phyloP scores from a whole-genome alignment of 768 basidiomycete species.

The Podaxis mareebaensis region DNA sequence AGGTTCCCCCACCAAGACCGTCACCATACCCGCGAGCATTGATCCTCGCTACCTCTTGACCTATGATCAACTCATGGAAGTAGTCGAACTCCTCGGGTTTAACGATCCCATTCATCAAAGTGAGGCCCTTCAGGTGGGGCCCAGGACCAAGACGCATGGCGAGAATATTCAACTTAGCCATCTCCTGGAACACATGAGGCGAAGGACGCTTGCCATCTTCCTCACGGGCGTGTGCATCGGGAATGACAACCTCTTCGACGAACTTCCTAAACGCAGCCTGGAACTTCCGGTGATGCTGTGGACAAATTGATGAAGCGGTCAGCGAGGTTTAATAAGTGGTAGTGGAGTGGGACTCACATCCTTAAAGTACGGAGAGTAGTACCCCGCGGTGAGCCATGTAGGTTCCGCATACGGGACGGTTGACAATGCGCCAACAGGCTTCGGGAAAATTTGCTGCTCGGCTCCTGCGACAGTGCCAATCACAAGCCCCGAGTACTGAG shows the following conservation, averaged over 20 bases:
- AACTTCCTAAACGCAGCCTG: slow-evolving; percentile 67
- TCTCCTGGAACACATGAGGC: slow-evolving; percentile 67
- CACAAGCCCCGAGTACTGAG: slow-evolving; percentile 71
- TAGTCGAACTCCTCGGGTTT: slow-evolving; percentile 82
- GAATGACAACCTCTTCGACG: slow-evolving; percentile 65
- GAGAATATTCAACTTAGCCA: slow-evolving; percentile 44
- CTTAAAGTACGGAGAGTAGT: slow-evolving; percentile 74
- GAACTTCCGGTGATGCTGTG: slow-evolving; percentile 55
- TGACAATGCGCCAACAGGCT: slow-evolving; percentile 59
- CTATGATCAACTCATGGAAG: slow-evolving; percentile 79
- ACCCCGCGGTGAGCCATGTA: slow-evolving; percentile 71
- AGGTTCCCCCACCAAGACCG: slow-evolving; percentile 57
- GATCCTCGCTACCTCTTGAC: slow-evolving; percentile 68
- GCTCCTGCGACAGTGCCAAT: slow-evolving; percentile 72
- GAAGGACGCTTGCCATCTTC: slow-evolving; percentile 80
- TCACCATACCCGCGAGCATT: slow-evolving; percentile 79
- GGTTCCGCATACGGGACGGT: slow-evolving; percentile 88
- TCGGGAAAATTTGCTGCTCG: slow-evolving; percentile 50
- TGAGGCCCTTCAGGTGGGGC: slow-evolving; percentile 78
- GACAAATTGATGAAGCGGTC: background rate
- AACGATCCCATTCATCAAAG: slow-evolving; percentile 71
- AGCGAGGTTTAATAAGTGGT: slow-evolving; percentile 33
- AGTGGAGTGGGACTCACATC: slow-evolving; percentile 43
- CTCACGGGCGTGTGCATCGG: slow-evolving; percentile 62
- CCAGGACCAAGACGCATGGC: slow-evolving; percentile 89